Evolutionary conservation across 164 flowering plant genomes (phyloP).

Genomic region (Piper betle): DNA sequence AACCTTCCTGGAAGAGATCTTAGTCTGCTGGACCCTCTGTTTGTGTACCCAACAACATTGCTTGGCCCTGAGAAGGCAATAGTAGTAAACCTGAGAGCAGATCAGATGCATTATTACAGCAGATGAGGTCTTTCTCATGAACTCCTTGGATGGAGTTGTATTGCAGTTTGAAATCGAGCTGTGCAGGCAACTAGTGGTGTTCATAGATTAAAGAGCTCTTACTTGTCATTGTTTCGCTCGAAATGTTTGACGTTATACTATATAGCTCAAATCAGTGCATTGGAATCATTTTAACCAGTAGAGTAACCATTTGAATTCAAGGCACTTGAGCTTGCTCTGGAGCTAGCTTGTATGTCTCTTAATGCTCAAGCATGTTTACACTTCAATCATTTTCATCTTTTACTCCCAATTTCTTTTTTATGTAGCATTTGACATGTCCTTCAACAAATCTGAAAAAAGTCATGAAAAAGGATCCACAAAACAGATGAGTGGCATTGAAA

Average conservation of each 20-base stretch:
- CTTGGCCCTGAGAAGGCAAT: slow-evolving; percentile 90
- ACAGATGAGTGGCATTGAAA: background rate
- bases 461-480: no score
- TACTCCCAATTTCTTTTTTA: no score
- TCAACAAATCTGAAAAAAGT: background rate
- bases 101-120: slow-evolving; percentile 91
- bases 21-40: slow-evolving; percentile 86
- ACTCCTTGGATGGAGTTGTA: slow-evolving; percentile 76
- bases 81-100: slow-evolving; percentile 81
- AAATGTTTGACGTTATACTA: background rate
- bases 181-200: slow-evolving; percentile 33
- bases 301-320: slow-evolving; percentile 88
- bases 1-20: slow-evolving; percentile 89
- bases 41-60: slow-evolving; percentile 82
- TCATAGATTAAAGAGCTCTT: no score
- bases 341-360: slow-evolving; percentile 69
- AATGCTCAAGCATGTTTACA: slow-evolving; percentile 65
- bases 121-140: slow-evolving; percentile 84
- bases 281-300: slow-evolving; percentile 36
- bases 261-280: background rate
- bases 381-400: background rate
- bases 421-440: background rate
- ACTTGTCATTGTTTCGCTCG: background rate
- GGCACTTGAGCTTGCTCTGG: slow-evolving; percentile 95
- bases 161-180: slow-evolving; percentile 65